phyloP scores from a whole-genome alignment of 2,329 filamentous ascomycete genomes.

The Trichoderma koningii region DNA sequence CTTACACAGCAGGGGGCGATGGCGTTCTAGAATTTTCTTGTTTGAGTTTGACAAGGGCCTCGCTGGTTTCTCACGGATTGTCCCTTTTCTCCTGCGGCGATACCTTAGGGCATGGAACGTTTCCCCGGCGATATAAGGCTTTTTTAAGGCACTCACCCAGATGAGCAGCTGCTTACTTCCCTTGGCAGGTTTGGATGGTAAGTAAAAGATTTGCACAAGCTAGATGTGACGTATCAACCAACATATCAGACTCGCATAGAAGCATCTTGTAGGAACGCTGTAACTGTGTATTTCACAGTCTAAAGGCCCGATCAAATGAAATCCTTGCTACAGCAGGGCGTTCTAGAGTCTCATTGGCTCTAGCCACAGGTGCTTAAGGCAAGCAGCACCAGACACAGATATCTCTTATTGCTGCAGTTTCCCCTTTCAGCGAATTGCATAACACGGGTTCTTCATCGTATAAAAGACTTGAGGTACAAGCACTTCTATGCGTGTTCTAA shows the following conservation, averaged over 20 bases:
- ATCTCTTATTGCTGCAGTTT: not conserved
- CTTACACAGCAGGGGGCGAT: too few relatives aligned
- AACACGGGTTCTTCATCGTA: not conserved
- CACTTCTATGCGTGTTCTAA: not conserved
- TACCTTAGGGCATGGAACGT: not conserved
- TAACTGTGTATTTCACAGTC: too few relatives aligned
- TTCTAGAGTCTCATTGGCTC: slow-evolving; percentile 7
- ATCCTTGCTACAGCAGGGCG: slow-evolving; percentile 14
- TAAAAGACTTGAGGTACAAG: not conserved
- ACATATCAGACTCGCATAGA: not conserved
- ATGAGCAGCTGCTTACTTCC: not conserved
- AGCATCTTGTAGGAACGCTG: too few relatives aligned
- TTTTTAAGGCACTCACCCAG: not conserved
- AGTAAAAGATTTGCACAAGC: too few relatives aligned
- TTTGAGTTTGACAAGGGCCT: not conserved
- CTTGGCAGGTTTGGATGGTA: not conserved
- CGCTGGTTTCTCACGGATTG: not conserved
- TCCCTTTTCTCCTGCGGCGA: not conserved
- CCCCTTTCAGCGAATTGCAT: slow-evolving; percentile 1
- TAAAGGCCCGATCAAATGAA: slow-evolving; percentile 1
- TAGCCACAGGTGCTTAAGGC: slow-evolving; percentile 12
- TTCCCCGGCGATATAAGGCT: not conserved
- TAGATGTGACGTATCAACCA: slow-evolving; percentile 15
- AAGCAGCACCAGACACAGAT: not conserved
- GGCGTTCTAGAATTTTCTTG: slow-evolving; percentile 17